Conservation (phyloP, 306 rosid species). For the Dryas drummondii region DNA sequence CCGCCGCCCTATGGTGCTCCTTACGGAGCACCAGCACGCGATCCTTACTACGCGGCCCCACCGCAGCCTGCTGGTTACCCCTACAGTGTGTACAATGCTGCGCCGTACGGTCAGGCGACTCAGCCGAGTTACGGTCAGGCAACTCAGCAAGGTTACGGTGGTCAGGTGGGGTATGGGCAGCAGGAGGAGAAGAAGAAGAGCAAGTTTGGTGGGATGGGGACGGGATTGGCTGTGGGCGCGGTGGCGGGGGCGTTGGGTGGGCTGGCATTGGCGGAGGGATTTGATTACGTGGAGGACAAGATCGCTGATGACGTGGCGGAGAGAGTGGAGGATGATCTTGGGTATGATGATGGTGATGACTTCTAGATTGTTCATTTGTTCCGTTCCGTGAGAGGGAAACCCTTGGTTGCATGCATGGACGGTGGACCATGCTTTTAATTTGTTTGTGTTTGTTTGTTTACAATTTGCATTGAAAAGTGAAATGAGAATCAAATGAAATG, state of each 20-base stretch:
- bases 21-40: conserved; percentile 19
- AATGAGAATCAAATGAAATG: background rate
- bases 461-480: background rate
- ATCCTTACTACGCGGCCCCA: conserved; percentile 43
- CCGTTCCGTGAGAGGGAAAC: too few species aligned
- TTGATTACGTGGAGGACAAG: conserved; percentile 61
- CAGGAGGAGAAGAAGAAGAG: conserved; percentile 66
- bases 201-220: conserved; percentile 86
- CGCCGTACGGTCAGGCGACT: conserved; percentile 23
- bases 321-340: conserved; percentile 55
- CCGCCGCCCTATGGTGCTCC: conserved; percentile 34
- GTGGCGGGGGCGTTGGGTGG: conserved; percentile 72
- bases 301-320: conserved; percentile 60
- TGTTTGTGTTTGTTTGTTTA: background rate
- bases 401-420: background rate
- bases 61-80: conserved; percentile 31
- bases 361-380: conserved; percentile 19
- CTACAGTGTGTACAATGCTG: conserved; percentile 33
- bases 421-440: background rate
- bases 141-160: conserved; percentile 34
- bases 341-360: conserved; percentile 44
- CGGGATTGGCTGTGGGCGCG: conserved; percentile 92
- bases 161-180: conserved; percentile 27
- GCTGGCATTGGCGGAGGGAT: conserved; percentile 62
- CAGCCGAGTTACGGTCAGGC: conserved; percentile 44